phyloP scores from a whole-genome alignment of 805 yeast species.

The Kuraishia molischiana region DNA sequence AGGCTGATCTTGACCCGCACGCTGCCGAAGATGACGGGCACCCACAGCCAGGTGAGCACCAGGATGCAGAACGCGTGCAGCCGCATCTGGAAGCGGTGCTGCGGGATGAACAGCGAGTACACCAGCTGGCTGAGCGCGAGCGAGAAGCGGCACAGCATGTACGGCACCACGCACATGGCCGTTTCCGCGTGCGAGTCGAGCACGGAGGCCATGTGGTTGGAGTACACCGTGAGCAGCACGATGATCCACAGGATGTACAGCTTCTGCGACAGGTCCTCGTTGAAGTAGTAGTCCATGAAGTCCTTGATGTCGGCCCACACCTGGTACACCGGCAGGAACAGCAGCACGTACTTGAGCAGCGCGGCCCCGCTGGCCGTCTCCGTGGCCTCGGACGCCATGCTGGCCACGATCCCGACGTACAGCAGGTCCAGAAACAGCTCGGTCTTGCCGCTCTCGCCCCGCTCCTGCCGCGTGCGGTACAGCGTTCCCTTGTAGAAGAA shows the following conservation, averaged over 20 bases:
- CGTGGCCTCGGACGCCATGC: conserved; percentile 43
- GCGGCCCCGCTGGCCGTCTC: conserved; percentile 38
- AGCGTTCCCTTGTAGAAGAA: conserved; percentile 48
- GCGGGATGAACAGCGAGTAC: conserved; percentile 37
- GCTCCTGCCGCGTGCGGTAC: conserved; percentile 44
- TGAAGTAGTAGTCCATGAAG: conserved; percentile 53
- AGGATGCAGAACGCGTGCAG: conserved; percentile 22
- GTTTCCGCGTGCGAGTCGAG: conserved; percentile 26
- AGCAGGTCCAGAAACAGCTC: conserved; percentile 55
- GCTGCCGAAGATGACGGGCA: conserved; percentile 37
- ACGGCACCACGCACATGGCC: conserved; percentile 36
- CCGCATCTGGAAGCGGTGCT: conserved; percentile 41
- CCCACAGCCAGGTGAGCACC: conserved; percentile 34
- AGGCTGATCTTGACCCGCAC: conserved; percentile 37
- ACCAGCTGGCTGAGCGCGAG: conserved; percentile 20
- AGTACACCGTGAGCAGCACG: conserved; percentile 36
- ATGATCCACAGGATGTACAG: conserved; percentile 43
- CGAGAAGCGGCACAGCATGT: conserved; percentile 35
- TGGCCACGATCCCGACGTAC: conserved; percentile 56
- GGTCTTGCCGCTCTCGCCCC: conserved; percentile 35
- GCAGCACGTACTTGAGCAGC: conserved; percentile 34
- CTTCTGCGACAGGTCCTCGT: conserved; percentile 48
- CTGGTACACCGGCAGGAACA: conserved; percentile 51
- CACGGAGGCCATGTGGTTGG: conserved; percentile 33
- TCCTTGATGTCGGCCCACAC: conserved; percentile 60